Evolutionary conservation across 2,329 filamentous ascomycete genomes (phyloP).

Genomic region (Aspergillus ustus): DNA sequence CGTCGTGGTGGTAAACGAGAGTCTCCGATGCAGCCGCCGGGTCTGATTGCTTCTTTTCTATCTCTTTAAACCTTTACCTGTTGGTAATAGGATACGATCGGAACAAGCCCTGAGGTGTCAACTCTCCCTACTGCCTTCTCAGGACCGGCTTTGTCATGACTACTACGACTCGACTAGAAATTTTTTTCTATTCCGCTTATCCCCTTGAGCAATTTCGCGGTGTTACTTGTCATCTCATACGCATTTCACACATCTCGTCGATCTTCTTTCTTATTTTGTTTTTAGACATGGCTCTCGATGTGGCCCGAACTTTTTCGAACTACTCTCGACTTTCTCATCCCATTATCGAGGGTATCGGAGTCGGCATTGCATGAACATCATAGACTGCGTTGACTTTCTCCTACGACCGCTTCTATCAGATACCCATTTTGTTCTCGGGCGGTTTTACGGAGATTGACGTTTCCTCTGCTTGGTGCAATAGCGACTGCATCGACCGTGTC

Average conservation of each 20-base stretch:
- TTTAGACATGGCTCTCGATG: conserved; percentile 47
- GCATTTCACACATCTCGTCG: conserved; percentile 31
- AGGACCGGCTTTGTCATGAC: conserved; percentile 51
- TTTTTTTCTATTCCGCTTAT: conserved; percentile 28
- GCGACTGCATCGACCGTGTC: conserved; percentile 46
- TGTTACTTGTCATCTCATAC: conserved; percentile 30
- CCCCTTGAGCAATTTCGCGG: conserved; percentile 27
- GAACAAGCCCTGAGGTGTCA: conserved; percentile 41
- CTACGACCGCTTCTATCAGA: conserved; percentile 52
- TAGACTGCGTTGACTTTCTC: conserved; percentile 57
- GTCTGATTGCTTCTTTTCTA: conserved; percentile 42
- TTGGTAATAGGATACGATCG: conserved; percentile 42
- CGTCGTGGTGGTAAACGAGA: conserved; percentile 56
- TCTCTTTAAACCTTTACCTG: conserved; percentile 37
- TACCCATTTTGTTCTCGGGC: conserved; percentile 52
- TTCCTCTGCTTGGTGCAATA: conserved; percentile 45
- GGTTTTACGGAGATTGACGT: conserved; percentile 44
- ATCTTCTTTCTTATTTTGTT: conserved; percentile 33
- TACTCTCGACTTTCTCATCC: conserved; percentile 33
- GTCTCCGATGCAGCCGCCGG: conserved; percentile 47
- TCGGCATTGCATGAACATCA: conserved; percentile 53
- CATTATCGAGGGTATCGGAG: conserved; percentile 37
- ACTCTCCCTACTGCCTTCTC: conserved; percentile 33
- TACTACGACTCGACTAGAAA: conserved; percentile 47
- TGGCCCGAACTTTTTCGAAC: conserved; percentile 37